Conservation (phyloP, 495 filamentous ascomycete species). For the Xylaria scruposa region DNA sequence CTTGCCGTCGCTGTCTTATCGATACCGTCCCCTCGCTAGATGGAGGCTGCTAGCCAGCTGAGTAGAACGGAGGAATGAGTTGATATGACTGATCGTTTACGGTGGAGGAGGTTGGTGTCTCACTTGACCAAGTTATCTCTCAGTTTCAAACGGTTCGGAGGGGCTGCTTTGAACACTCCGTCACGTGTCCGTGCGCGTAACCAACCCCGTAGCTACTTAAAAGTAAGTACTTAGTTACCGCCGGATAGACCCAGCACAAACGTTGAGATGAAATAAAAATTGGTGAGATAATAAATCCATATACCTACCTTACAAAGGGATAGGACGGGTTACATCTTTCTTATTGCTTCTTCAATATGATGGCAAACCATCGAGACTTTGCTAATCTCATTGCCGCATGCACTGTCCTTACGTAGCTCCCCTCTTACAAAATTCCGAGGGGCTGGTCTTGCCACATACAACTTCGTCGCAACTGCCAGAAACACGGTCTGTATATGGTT, state of each 20-base stretch:
- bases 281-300: too few species aligned
- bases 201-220: too few species aligned
- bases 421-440: background rate
- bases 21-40: slow-evolving; percentile 17
- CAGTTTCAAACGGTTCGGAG: slow-evolving; percentile 39
- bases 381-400: background rate
- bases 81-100: slow-evolving; percentile 27
- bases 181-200: slow-evolving; percentile 8
- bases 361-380: background rate
- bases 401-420: background rate
- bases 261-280: too few species aligned
- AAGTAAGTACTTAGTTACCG: too few species aligned
- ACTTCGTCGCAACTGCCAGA: background rate
- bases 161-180: background rate
- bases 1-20: slow-evolving; percentile 19
- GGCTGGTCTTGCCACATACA: background rate
- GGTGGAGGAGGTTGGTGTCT: slow-evolving; percentile 25
- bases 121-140: background rate
- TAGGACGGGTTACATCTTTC: background rate
- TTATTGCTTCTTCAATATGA: background rate
- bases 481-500: too few species aligned
- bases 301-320: too few species aligned
- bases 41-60: slow-evolving; percentile 9
- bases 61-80: background rate
- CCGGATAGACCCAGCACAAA: too few species aligned